Conservation (phyloP, 805 yeast species). For the Kuraishia floccosa region DNA sequence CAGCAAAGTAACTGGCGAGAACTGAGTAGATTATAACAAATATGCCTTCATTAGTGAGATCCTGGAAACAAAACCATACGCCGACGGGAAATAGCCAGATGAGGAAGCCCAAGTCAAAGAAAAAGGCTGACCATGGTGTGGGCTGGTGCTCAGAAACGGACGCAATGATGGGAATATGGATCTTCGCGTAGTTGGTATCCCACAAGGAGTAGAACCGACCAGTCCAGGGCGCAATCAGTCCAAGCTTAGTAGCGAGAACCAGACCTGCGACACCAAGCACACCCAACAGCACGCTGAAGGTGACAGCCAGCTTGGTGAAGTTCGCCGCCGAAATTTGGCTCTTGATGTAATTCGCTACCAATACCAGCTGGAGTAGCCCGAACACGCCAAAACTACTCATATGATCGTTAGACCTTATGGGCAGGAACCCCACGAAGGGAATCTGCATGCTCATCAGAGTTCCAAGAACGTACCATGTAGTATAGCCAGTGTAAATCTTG, state of each 20-base stretch:
- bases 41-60: conserved; percentile 82
- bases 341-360: conserved; percentile 74
- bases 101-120: conserved; percentile 84
- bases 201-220: conserved; percentile 97
- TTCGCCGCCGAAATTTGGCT: conserved; percentile 59
- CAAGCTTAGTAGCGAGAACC: conserved; percentile 74
- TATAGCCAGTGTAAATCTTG: conserved; percentile 78
- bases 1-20: conserved; percentile 94
- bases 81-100: conserved; percentile 99
- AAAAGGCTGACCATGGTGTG: conserved; percentile 99
- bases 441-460: conserved; percentile 99
- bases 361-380: conserved; percentile 86
- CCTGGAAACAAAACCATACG: conserved; percentile 81
- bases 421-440: conserved; percentile 96
- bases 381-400: conserved; percentile 98
- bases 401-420: conserved; percentile 94
- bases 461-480: conserved; percentile 95
- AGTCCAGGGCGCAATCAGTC: conserved; percentile 98
- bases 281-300: conserved; percentile 45
- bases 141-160: conserved; percentile 99
- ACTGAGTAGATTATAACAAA: conserved; percentile 87
- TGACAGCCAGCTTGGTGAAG: conserved; percentile 58
- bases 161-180: conserved; percentile 97
- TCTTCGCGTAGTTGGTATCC: conserved; percentile 97
- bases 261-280: conserved; percentile 60